Evolutionary conservation across 2,329 filamentous ascomycete genomes (phyloP).

Genomic region (Arthrobotrys iridis): DNA sequence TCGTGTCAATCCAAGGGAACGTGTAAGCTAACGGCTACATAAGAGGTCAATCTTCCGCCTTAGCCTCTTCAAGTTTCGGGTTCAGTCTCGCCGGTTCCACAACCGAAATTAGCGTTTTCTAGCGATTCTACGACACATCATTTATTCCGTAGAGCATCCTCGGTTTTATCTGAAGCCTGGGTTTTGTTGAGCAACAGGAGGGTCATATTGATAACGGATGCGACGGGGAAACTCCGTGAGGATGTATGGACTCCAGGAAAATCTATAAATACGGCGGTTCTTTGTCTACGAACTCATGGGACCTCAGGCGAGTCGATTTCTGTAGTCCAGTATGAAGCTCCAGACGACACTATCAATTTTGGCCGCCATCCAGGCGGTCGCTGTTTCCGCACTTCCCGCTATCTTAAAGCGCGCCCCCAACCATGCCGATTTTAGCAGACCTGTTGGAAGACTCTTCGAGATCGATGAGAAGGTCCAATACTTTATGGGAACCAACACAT

Average conservation of each 20-base stretch:
- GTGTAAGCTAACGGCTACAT: conserved; percentile 18
- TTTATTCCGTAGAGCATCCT: background rate
- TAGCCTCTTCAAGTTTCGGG: conserved; percentile 40
- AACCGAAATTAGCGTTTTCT: conserved; percentile 35
- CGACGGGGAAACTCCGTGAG: background rate
- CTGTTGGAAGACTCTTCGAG: conserved; percentile 39
- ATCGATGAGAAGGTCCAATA: conserved; percentile 53
- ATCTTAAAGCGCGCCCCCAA: conserved; percentile 42
- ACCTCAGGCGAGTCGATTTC: conserved; percentile 10
- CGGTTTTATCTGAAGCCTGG: background rate
- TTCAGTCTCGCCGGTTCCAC: conserved; percentile 42
- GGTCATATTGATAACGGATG: background rate
- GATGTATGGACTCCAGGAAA: background rate
- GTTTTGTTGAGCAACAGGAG: background rate
- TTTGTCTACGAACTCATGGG: background rate
- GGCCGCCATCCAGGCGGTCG: conserved; percentile 35
- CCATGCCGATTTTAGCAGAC: conserved; percentile 32
- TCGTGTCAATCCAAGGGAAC: conserved; percentile 7
- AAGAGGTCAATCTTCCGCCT: conserved; percentile 25
- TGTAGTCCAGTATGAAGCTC: conserved; percentile 34
- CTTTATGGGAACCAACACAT: conserved; percentile 54
- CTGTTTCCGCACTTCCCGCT: conserved; percentile 38
- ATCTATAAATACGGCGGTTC: conserved; percentile 32
- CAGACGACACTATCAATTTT: conserved; percentile 33
- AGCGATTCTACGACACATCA: background rate